Conservation (phyloP, 805 yeast species). For the Spathaspora gorwiae region DNA sequence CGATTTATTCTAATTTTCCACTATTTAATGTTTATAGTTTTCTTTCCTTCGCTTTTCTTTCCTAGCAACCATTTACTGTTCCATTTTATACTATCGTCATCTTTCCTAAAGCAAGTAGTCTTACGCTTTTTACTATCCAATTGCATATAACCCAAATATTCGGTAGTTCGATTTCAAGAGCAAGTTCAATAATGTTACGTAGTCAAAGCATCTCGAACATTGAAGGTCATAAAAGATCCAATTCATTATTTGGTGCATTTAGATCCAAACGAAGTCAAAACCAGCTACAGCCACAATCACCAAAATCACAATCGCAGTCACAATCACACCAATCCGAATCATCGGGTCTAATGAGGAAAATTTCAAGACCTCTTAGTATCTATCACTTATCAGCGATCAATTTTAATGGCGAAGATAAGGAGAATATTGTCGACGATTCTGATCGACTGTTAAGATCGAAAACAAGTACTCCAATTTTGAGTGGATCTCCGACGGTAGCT, state of each 20-base stretch:
- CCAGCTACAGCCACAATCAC: conserved; percentile 2
- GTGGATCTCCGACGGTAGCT: background rate
- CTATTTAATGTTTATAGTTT: too few relatives aligned
- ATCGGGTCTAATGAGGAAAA: background rate
- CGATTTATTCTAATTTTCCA: too few relatives aligned
- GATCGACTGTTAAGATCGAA: conserved; percentile 13
- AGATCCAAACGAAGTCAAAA: conserved; percentile 11
- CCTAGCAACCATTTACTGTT: too few relatives aligned
- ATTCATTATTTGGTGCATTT: conserved; percentile 12
- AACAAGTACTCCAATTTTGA: conserved; percentile 20
- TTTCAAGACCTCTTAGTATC: conserved; percentile 8
- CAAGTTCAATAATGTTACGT: conserved; percentile 16
- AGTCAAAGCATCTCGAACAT: conserved; percentile 23
- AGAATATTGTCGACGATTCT: background rate
- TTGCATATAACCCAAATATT: too few relatives aligned
- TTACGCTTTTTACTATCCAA: too few relatives aligned
- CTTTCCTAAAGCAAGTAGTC: too few relatives aligned
- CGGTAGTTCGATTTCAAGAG: too few relatives aligned
- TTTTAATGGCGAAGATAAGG: conserved; percentile 4
- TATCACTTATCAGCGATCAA: background rate
- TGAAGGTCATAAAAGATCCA: conserved; percentile 15
- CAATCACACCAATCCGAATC: background rate
- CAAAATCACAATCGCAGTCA: background rate
- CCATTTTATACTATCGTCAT: too few relatives aligned
- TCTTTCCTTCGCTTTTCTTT: too few relatives aligned